Conservation (phyloP, 2,329 filamentous ascomycete genomes). For the Fusarium chlamydosporum region DNA sequence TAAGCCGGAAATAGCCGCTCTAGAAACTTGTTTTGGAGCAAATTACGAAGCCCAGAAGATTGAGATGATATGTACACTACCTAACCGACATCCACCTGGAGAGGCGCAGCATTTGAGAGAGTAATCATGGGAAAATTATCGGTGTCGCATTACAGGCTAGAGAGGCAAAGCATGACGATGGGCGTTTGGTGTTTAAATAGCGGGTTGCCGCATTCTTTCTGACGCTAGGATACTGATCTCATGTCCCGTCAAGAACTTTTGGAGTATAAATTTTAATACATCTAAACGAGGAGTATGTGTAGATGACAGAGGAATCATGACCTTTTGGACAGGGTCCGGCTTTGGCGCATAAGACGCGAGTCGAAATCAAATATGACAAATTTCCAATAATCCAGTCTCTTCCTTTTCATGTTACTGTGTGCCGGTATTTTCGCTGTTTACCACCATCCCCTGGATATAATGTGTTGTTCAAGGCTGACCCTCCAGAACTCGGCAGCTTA, state of each 20-base stretch:
- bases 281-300: constrained; percentile 44
- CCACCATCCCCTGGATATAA: constrained; percentile 36
- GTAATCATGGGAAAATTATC: constrained; percentile 26
- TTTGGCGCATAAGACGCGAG: constrained; percentile 25
- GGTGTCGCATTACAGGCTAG: constrained; percentile 37
- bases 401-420: background rate
- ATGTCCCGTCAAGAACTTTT: constrained; percentile 33
- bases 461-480: background rate
- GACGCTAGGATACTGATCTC: constrained; percentile 33
- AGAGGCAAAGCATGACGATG: constrained; percentile 47
- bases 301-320: constrained; percentile 18
- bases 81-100: constrained; percentile 39
- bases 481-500: too few relatives aligned
- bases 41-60: constrained; percentile 11
- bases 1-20: constrained; percentile 32
- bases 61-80: constrained; percentile 25
- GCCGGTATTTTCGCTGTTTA: background rate
- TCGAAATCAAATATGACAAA: constrained; percentile 24
- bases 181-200: constrained; percentile 48
- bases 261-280: constrained; percentile 50
- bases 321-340: constrained; percentile 41
- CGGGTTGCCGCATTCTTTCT: constrained; percentile 46
- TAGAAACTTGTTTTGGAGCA: constrained; percentile 1
- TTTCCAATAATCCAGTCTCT: background rate
- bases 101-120: constrained; percentile 34